Conservation (phyloP, 116 monocot species). For the Cymodocea nodosa region DNA sequence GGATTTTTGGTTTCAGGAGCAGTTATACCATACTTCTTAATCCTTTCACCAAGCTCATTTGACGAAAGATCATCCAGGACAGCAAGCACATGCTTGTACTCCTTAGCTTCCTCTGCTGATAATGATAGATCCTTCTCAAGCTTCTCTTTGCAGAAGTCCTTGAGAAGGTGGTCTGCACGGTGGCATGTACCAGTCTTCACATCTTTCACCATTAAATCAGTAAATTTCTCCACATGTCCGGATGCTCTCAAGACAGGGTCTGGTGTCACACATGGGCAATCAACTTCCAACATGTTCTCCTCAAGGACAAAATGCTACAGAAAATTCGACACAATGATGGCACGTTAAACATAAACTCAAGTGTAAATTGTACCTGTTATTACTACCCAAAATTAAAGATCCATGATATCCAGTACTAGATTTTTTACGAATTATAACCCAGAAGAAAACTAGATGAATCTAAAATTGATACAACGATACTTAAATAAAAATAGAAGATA, state of each 20-base stretch:
- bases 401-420: not conserved
- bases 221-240: conserved; percentile 89
- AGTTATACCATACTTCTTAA: conserved; percentile 78
- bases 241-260: conserved; percentile 80
- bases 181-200: conserved; percentile 81
- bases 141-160: conserved; percentile 88
- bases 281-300: conserved; percentile 87
- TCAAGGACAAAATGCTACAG: conserved; percentile 88
- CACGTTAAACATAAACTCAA: not conserved
- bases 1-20: conserved; percentile 84
- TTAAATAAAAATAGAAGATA: not conserved
- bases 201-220: conserved; percentile 95
- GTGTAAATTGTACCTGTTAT: not conserved
- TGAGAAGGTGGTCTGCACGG: conserved; percentile 84
- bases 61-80: conserved; percentile 68
- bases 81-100: conserved; percentile 65
- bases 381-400: not conserved
- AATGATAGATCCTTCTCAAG: conserved; percentile 72
- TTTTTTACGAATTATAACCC: too few species aligned
- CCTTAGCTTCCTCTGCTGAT: conserved; percentile 42
- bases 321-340: not conserved
- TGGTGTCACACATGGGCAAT: conserved; percentile 91
- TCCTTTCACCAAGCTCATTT: conserved; percentile 60
- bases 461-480: not conserved
- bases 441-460: too few species aligned